Base-by-base conservation (phyloP, 192 early-diverging fungal genomes). In the Kappamyces sp. region DNA sequence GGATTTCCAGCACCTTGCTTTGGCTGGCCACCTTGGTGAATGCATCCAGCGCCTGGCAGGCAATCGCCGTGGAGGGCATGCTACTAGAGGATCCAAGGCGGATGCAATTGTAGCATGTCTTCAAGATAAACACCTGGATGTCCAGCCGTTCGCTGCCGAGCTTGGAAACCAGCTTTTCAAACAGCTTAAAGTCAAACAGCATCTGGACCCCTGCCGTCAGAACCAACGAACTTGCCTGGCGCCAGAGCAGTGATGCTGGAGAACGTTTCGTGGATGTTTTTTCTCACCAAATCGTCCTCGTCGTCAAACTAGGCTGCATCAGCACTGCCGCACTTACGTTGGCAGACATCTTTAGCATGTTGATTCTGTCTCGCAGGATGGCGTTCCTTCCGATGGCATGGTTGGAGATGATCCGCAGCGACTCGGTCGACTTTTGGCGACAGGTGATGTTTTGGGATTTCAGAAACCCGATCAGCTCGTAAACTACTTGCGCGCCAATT, bases 401-500 rank as follows among this genome's bases (percentile, higher is more conserved):
- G n/a, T 65, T 72, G 0, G 73, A 64, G 22, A 79, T 49, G 42
- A 64, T 69, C 7, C 46, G 14, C n/a, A 80, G 39, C 42, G 72
- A 75, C 59, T 80, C 78, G 12, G 66, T 77, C 5, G 68, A 5
- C 51, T 80, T 78, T 61, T 78, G 78, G 33, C 64, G 33, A 35
- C 68, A 64, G 5, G 68, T 69, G 57, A 80, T 41, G 57, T 80
- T 71, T 12, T 37, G 38, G n/a, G 66, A 47, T 2, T 11, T 45
- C 38, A 75, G 33, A 62, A 66, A 33, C 1, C 29, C 38, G 15
- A 36, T 54, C 2, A 76, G 64, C 40, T 63, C 60, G 3, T 12
- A 14, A 9, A 76, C 72, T 43, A 76, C 62, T 5, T 57, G 62
- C 57, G 67, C 65, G 14, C 59, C 47, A 14, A 81, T 54, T 1